A percentile compares a stretch with the other conserved stretches of the same genome.
phyloP scores from a whole-genome alignment of 2,329 filamentous ascomycete species.

The Trichoderma asperellum region DNA sequence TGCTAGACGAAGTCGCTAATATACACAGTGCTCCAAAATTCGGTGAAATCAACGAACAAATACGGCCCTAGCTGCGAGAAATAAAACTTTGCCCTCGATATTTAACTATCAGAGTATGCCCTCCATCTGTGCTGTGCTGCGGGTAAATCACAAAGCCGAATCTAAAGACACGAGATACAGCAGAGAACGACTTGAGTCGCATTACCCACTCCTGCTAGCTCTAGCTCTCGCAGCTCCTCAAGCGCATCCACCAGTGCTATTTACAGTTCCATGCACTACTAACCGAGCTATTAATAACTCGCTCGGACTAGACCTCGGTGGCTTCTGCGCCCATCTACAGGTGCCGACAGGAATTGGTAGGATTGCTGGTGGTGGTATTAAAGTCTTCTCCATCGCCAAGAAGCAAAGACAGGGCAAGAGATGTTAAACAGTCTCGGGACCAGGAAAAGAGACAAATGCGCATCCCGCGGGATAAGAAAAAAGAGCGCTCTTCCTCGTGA shows the following conservation, averaged over 20 bases:
- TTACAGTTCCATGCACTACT: background rate
- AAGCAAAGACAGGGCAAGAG: background rate
- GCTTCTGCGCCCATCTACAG: background rate
- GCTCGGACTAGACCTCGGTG: slow-evolving; percentile 10
- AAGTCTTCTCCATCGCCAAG: background rate
- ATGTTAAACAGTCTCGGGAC: background rate
- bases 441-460: background rate
- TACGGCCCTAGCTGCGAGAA: background rate
- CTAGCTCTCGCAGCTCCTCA: background rate
- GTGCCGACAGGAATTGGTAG: background rate
- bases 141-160: background rate
- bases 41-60: background rate
- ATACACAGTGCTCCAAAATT: background rate
- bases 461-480: background rate
- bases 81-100: background rate
- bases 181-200: background rate
- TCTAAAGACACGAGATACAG: background rate
- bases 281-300: background rate
- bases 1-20: background rate
- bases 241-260: background rate
- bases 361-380: background rate
- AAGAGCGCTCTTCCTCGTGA: background rate
- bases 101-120: background rate
- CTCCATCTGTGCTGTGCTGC: background rate
- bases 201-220: background rate